These are phyloP conservation scores for Hymenoscyphus linearis DNA, from an alignment of 2,329 filamentous ascomycete genomes.

Conservation along the genomic window DNA sequence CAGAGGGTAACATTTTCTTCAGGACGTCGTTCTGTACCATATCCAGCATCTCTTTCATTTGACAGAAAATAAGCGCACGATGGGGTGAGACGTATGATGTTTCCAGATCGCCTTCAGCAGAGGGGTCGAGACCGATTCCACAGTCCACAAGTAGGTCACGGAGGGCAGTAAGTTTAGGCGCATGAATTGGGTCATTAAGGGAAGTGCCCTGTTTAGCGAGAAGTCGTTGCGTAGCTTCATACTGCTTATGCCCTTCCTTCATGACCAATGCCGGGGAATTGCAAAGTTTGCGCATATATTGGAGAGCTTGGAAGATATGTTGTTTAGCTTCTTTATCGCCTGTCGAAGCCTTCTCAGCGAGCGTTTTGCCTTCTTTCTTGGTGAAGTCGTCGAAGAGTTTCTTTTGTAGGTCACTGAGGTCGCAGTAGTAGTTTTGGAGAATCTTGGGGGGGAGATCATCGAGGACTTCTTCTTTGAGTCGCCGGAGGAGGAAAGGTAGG, in stretches of 20 bases:
- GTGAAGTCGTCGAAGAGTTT: constrained; percentile 96
- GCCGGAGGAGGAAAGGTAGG: constrained; percentile 88
- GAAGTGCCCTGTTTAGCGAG: constrained; percentile 74
- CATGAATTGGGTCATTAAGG: constrained; percentile 80
- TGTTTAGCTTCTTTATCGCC: constrained; percentile 92
- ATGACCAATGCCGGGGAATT: constrained; percentile 96
- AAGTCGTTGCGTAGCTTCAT: constrained; percentile 78
- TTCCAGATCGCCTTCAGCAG: constrained; percentile 47
- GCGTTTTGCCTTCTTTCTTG: constrained; percentile 84
- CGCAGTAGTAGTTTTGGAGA: constrained; percentile 98
- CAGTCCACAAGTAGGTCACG: constrained; percentile 96
- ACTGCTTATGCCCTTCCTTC: constrained; percentile 87
- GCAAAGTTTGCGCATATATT: constrained; percentile 99
- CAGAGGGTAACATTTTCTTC: constrained; percentile 82
- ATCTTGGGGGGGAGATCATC: constrained; percentile 98
- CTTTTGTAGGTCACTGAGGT: constrained; percentile 89
- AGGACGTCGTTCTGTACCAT: constrained; percentile 96
- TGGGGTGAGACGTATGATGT: constrained; percentile 89
- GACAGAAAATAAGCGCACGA: constrained; percentile 93
- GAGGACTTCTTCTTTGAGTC: constrained; percentile 94
- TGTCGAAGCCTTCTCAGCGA: constrained; percentile 75
- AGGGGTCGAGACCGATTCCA: constrained; percentile 73
- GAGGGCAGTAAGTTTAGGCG: constrained; percentile 86
- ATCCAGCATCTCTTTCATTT: constrained; percentile 99
- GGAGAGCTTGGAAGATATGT: constrained; percentile 97